Evolutionary conservation across 768 basidiomycete species (phyloP).

Genomic region (Porphyrellus cyaneotinctus): DNA sequence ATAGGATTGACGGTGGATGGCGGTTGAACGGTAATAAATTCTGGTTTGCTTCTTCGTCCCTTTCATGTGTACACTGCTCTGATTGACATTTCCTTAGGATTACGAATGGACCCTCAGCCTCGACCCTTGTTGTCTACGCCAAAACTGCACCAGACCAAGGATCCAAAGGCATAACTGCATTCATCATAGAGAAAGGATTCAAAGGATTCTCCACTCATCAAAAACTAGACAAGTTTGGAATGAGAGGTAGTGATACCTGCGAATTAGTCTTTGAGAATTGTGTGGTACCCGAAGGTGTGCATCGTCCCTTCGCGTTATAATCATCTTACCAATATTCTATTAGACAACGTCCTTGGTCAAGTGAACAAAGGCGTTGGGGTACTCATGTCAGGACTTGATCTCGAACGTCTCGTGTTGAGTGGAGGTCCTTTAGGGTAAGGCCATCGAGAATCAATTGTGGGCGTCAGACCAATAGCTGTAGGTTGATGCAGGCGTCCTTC

Average conservation of each 20-base stretch:
- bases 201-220: constrained; percentile 85
- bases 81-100: constrained; percentile 54
- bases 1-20: constrained; percentile 74
- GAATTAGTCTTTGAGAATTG: constrained; percentile 92
- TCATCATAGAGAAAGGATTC: constrained; percentile 81
- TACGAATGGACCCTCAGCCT: constrained; percentile 90
- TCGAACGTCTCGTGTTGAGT: constrained; percentile 87
- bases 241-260: constrained; percentile 94
- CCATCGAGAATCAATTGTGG: not conserved
- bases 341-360: constrained; percentile 81
- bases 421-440: constrained; percentile 86
- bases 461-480: constrained; percentile 26
- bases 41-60: constrained; percentile 49
- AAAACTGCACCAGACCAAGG: constrained; percentile 75
- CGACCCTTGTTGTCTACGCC: constrained; percentile 90
- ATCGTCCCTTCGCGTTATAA: not conserved
- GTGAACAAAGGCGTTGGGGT: constrained; percentile 79
- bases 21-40: constrained; percentile 88
- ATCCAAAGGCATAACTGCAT: constrained; percentile 88
- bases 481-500: constrained; percentile 91
- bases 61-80: not conserved
- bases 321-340: not conserved
- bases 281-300: constrained; percentile 77
- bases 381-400: constrained; percentile 91
- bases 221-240: constrained; percentile 93